Conservation (phyloP, 306 rosid species). For the Prunus mume region DNA sequence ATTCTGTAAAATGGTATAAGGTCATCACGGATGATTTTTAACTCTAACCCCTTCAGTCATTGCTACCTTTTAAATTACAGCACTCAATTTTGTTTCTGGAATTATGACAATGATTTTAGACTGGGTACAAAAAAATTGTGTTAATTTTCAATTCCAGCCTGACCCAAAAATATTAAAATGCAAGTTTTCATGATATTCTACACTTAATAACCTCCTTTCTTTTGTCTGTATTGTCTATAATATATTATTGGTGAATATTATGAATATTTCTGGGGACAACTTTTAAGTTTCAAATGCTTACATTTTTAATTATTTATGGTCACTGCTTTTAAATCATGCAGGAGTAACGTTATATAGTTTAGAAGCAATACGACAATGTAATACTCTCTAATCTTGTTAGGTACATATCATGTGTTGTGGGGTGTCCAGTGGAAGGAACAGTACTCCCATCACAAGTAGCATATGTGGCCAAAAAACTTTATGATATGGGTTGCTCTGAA, state of each 20-base stretch:
- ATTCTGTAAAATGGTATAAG: not conserved
- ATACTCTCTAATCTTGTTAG: slow-evolving; percentile 36
- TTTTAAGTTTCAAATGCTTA: not conserved
- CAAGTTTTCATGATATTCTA: not conserved
- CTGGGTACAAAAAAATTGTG: not conserved
- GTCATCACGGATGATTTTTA: not conserved
- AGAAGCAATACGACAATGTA: slow-evolving; percentile 7
- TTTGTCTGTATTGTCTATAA: not conserved
- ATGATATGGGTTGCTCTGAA: slow-evolving; percentile 81
- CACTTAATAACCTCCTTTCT: not conserved
- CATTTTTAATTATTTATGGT: not conserved
- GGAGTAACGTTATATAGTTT: not conserved
- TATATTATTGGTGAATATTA: not conserved
- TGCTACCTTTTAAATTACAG: not conserved
- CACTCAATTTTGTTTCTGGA: not conserved
- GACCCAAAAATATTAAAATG: not conserved
- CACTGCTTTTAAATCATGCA: not conserved
- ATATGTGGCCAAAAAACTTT: slow-evolving; percentile 74
- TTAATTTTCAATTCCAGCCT: not conserved
- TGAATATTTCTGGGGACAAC: not conserved
- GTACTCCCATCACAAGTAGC: slow-evolving; percentile 78
- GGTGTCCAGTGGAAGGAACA: slow-evolving; percentile 85
- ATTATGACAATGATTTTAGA: not conserved
- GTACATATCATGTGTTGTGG: slow-evolving; percentile 90
- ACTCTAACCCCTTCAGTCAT: not conserved